Evolutionary conservation across 106 monocot genomes (phyloP), one percentile per base, ranked within the genome.

Genomic region (Vanilla planifolia): DNA sequence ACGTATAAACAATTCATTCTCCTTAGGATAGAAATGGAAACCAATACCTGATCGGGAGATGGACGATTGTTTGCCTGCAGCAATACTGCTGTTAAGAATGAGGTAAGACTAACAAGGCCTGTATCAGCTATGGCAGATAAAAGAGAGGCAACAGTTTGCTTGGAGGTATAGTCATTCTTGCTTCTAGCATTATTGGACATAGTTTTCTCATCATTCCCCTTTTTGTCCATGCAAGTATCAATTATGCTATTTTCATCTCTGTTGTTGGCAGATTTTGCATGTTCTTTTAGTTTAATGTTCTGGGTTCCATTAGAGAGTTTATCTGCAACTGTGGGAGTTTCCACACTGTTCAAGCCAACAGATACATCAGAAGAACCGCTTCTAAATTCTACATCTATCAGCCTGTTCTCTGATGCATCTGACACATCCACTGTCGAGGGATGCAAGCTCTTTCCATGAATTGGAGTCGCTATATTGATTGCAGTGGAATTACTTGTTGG

Each of bases 61-160:
- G 78, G 60, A 71, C 80, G 71, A 61, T 76, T 90, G 65, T 95
- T 95, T 69, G 95, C 90, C 74, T 95, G 95, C 63, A 95, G 73
- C 43, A 95, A 67, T 43, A 95, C 95, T 44, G 86, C 95, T 64
- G 95, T 95, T 43, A 95, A 76, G 37, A 95, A 75, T 52, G 90
- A 95, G 51, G 86, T 86, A 75, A 95, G 86, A 78, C 95, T 84
- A 41, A 90, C 84, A 67, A 95, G 86, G 53, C 95, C 83, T 19
- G 95, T 95, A 63, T 90, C 86, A 60, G 75, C 71, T 27, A 95
- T 69, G 65, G 77, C 80, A 75, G 84, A 80, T 52, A 90, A 43
- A 62, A 90, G 73, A 79, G 79, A 75, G 14, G 59, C 61, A 33
- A 84, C 45, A 44, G 86, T 75, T 67, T 90, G 80, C 58, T 86